Base-by-base conservation (phyloP, 1,139 yeast species). In the Blastobotrys apis region DNA sequence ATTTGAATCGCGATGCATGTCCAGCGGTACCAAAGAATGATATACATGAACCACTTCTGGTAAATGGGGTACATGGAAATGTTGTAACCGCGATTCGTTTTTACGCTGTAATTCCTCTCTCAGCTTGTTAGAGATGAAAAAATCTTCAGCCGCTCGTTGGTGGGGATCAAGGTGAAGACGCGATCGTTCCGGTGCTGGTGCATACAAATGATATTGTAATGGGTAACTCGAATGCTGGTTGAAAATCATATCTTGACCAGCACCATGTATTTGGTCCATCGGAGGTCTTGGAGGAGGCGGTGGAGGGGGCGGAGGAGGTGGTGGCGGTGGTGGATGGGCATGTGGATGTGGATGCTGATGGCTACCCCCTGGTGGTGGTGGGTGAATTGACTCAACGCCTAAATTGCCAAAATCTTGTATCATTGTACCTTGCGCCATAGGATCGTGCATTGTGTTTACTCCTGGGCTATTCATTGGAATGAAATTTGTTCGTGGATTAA, bases 11-110 rank as follows among this genome's bases (percentile, higher is more conserved):
- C 73, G 68, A 17, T 74, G 73, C 44, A 73, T 71, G 61, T 88
- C 96, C 43, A 92, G 72, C 2, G 97, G 96, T 30, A 84, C 92
- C 48, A 92, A 71, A 15, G 94, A 82, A 65, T 87, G 95, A 65
- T 88, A 92, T 13, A 75, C 78, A 48, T 83, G 84, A n/a, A 92
- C 84, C 51, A 78, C 77, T 29, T 80, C 83, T 0, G 95, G 95
- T 37, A 86, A 67, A 40, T 73, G 73, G 33, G 84, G 75, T 37
- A 77, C 75, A 2, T 79, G 75, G 44, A 84, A 63, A 1, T 80
- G 74, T 62, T 84, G 90, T 51, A 88, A 69, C 2, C 92, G 77
- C 6, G 94, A 94, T 59, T 84, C 94, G 61, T 86, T 86, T 56
- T 80, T 84, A 54, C 74, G 74, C 48, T 81, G 84, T 38, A 92